These are phyloP conservation scores for Apium graveolens DNA, from an alignment of 129 eudicot genomes.

Conservation along the genomic window DNA sequence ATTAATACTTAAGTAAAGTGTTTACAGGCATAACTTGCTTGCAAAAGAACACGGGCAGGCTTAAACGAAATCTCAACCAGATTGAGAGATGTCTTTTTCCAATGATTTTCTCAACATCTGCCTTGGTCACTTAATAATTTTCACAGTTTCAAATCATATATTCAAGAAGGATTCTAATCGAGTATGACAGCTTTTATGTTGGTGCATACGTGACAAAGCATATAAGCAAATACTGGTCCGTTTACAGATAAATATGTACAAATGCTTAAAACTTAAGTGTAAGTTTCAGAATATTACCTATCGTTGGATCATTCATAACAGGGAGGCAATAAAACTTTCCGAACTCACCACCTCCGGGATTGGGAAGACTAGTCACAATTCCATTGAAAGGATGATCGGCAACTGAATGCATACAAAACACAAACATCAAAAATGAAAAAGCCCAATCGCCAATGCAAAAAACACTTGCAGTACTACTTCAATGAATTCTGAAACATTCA, in stretches of 20 bases:
- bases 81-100: constrained; percentile 83
- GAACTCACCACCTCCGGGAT: constrained; percentile 92
- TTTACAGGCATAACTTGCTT: constrained; percentile 29
- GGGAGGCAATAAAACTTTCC: constrained; percentile 88
- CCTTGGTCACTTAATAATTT: constrained; percentile 83
- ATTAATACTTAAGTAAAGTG: background rate
- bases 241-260: no score
- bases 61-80: constrained; percentile 94
- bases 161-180: constrained; percentile 83
- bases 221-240: background rate
- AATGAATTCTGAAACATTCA: no score
- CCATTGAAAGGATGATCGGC: constrained; percentile 69
- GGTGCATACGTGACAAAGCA: constrained; percentile 6
- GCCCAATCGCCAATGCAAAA: background rate
- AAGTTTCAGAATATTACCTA: constrained; percentile 35
- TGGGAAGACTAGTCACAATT: constrained; percentile 73
- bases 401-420: constrained; percentile 36
- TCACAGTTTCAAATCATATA: constrained; percentile 95
- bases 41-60: constrained; percentile 96
- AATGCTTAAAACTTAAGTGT: background rate
- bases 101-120: constrained; percentile 94
- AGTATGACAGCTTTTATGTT: constrained; percentile 88
- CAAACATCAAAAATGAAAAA: background rate
- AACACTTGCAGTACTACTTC: background rate
- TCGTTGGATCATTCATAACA: constrained; percentile 85